Evolutionary conservation across 306 rosid genomes (phyloP).

Genomic region (Cucurbita pepo): DNA sequence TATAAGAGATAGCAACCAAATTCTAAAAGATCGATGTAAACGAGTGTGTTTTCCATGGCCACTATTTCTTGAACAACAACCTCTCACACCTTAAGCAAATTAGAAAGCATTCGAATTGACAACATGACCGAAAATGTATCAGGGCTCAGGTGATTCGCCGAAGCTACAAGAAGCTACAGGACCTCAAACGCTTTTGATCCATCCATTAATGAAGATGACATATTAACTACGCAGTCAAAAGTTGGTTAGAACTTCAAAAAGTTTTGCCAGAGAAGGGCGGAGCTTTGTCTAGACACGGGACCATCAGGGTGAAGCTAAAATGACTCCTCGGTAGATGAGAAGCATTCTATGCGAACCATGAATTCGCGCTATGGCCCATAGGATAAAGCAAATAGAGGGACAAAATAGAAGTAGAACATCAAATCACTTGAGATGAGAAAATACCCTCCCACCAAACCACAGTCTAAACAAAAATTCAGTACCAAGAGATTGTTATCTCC

Average conservation of each 20-base stretch:
- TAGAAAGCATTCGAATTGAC: too few species aligned
- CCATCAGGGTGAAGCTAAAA: not conserved
- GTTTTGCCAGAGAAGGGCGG: not conserved
- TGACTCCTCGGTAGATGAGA: not conserved
- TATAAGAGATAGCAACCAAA: not conserved
- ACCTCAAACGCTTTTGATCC: not conserved
- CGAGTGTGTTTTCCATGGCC: not conserved
- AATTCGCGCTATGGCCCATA: not conserved
- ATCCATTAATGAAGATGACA: not conserved
- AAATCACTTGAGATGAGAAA: not conserved
- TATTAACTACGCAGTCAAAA: not conserved
- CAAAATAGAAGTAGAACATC: not conserved
- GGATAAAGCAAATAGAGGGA: not conserved
- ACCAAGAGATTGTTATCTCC: not conserved
- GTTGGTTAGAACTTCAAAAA: not conserved
- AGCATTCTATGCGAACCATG: not conserved
- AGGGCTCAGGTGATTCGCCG: too few species aligned
- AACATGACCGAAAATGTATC: too few species aligned
- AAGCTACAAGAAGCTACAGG: too few species aligned
- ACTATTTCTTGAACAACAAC: not conserved
- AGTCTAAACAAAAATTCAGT: too few species aligned
- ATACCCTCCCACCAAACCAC: not conserved
- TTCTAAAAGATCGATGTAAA: not conserved
- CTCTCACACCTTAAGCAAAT: not conserved
- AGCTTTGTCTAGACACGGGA: not conserved